Percentiles rank a stretch among this genome's conserved stretches.
Evolutionary conservation across 2,329 filamentous ascomycete genomes (phyloP).

Genomic region (Bipolaris sorokiniana): DNA sequence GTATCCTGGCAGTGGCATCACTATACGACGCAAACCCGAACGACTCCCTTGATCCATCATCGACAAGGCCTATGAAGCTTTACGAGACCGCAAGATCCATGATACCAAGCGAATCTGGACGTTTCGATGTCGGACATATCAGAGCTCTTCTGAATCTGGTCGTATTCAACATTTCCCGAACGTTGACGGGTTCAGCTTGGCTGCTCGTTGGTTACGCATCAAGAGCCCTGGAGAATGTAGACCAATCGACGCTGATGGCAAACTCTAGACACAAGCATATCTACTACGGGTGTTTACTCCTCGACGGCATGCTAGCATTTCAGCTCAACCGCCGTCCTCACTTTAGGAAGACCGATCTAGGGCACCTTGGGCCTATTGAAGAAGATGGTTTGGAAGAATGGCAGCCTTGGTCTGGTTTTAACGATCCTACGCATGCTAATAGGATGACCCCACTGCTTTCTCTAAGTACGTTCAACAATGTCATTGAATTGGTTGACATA

Average conservation of each 20-base stretch:
- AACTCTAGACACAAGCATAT: constrained; percentile 49
- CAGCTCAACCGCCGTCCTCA: constrained; percentile 59
- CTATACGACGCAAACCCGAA: constrained; percentile 30
- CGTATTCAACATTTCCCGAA: constrained; percentile 66
- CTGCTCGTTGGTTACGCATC: constrained; percentile 69
- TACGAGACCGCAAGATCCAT: constrained; percentile 39
- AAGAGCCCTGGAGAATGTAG: constrained; percentile 57
- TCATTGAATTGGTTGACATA: constrained; percentile 47
- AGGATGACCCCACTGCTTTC: constrained; percentile 48
- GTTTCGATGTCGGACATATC: constrained; percentile 50
- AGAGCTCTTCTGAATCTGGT: constrained; percentile 58
- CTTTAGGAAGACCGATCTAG: constrained; percentile 57
- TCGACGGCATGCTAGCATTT: constrained; percentile 65
- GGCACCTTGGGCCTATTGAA: constrained; percentile 58
- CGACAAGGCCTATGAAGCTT: constrained; percentile 25
- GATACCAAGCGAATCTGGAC: constrained; percentile 39
- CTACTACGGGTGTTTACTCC: constrained; percentile 64
- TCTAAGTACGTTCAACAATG: constrained; percentile 61
- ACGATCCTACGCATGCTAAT: constrained; percentile 33
- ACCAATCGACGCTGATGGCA: constrained; percentile 39
- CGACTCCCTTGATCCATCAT: constrained; percentile 4
- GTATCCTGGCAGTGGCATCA: constrained; percentile 52
- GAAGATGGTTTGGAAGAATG: constrained; percentile 76
- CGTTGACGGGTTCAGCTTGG: constrained; percentile 66
- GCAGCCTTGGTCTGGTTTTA: constrained; percentile 69